Conservation (phyloP, 2,329 filamentous ascomycete genomes). For the Colletotrichum sp. region DNA sequence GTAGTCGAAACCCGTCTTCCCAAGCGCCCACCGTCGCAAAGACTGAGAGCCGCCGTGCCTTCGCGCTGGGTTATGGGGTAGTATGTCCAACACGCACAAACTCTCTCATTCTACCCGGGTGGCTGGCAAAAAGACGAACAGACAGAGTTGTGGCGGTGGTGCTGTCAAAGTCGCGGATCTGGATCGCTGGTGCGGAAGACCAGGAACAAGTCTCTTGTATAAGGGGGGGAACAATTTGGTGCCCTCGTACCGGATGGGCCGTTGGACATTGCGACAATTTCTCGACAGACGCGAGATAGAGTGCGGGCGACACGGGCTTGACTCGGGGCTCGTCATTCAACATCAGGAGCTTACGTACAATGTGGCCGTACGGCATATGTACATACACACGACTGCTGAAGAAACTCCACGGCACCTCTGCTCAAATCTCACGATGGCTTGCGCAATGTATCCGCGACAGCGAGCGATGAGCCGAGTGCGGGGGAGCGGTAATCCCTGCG, state of each 20-base stretch:
- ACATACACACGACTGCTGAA: not conserved
- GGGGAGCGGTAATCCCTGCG: not conserved
- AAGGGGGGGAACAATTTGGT: not conserved
- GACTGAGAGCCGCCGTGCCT: not conserved
- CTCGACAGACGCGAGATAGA: not conserved
- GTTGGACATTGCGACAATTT: not conserved
- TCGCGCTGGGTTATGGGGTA: not conserved
- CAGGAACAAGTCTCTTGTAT: not conserved
- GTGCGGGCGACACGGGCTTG: not conserved
- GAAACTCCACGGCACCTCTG: not conserved
- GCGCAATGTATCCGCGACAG: constrained; percentile 2
- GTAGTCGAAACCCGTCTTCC: not conserved
- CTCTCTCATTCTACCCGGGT: not conserved
- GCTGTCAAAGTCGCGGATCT: constrained; percentile 5
- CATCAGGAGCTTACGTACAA: not conserved
- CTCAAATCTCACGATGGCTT: not conserved
- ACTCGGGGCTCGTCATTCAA: not conserved
- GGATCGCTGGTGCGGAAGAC: constrained; percentile 2
- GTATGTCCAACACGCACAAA: not conserved
- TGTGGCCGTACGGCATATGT: not conserved
- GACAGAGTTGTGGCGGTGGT: not conserved
- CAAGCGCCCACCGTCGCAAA: not conserved
- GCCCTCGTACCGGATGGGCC: not conserved
- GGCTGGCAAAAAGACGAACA: not conserved
- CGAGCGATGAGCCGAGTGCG: not conserved